These are phyloP conservation scores for Geotrichum armillariae DNA, from an alignment of 1,139 yeast genomes.

Conservation along the genomic window DNA sequence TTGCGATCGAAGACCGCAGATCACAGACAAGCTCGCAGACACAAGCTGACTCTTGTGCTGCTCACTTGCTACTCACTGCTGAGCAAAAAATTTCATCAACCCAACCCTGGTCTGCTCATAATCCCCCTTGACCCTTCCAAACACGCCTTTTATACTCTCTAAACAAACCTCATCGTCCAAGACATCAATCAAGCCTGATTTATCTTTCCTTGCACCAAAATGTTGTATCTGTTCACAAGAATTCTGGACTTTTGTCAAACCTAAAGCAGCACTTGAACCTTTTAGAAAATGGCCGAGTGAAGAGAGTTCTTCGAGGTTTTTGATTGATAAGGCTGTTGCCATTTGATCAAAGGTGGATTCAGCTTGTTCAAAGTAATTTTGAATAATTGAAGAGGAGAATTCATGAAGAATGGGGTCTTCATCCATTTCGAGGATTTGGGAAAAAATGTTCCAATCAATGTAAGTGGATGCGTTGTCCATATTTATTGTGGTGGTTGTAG, in stretches of 20 bases:
- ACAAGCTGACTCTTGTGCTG: no score
- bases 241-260: slow-evolving; percentile 74
- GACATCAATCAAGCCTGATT: slow-evolving; percentile 37
- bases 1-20: no score
- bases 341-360: slow-evolving; percentile 74
- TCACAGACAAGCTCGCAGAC: no score
- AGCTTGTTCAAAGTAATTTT: slow-evolving; percentile 88
- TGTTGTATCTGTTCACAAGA: slow-evolving; percentile 94
- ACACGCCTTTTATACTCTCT: slow-evolving; percentile 28
- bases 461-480: no score
- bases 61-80: no score
- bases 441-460: slow-evolving; percentile 85
- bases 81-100: no score
- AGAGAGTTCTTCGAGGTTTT: slow-evolving; percentile 62
- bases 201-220: slow-evolving; percentile 60
- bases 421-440: slow-evolving; percentile 91
- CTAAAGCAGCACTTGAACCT: slow-evolving; percentile 95
- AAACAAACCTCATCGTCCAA: slow-evolving; percentile 33
- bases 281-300: slow-evolving; percentile 88
- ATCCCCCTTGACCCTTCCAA: neutral
- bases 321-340: slow-evolving; percentile 51
- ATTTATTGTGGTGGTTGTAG: no score
- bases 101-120: no score
- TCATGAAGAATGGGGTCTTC: slow-evolving; percentile 83
- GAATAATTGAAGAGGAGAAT: slow-evolving; percentile 73